Base-by-base conservation (phyloP, 805 yeast genomes). In the Zygosaccharomyces pseudorouxii region DNA sequence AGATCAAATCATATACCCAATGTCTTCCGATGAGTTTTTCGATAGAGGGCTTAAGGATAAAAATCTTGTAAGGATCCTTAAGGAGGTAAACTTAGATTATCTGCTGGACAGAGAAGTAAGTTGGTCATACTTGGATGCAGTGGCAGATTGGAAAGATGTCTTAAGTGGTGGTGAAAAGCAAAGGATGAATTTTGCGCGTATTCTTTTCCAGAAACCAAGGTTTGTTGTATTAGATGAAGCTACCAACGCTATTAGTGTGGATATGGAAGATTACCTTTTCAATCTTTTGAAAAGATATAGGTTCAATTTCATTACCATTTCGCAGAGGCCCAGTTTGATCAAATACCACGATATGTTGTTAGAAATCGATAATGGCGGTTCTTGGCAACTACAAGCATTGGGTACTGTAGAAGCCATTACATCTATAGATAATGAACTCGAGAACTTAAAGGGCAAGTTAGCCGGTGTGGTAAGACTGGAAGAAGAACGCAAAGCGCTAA, bases 141-240 rank as follows among this genome's bases (percentile, higher is more conserved):
- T 67, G 9, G 76, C 83, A 50, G 88, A 82, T 55, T 89, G 97
- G 97, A 83, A 83, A 60, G 95, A 86, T 63, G 84, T 89, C n/a
- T 76, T 89, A 55, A 84, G 93, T 67, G 97, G 97, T n/a, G 97
- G 97, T 49, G 97, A 89, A 65, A 84, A 88, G 68, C 97, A 89
- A 71, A 80, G 96, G 62, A 77, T 89, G 65, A 81, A 88, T 65
- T 86, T 89, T 71, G 96, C 97, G 0, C 76, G 97, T 57, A 78
- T 89, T 2, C 70, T 89, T 56, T 88, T 84, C 70, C 87, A 85
- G 63, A 78, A 78, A 46, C 96, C 96, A 42, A 77, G 78, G 63
- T 87, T 87, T 65, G 89, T 89, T 3, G 80, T 89, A 2, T 75
- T 89, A 52, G 97, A 89, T 68, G 97, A 89, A 68, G 86, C 95